Percentiles rank a stretch among this genome's conserved stretches.
Conservation (phyloP, 2,329 filamentous ascomycete genomes). For the Curvularia hawaiiensis region DNA sequence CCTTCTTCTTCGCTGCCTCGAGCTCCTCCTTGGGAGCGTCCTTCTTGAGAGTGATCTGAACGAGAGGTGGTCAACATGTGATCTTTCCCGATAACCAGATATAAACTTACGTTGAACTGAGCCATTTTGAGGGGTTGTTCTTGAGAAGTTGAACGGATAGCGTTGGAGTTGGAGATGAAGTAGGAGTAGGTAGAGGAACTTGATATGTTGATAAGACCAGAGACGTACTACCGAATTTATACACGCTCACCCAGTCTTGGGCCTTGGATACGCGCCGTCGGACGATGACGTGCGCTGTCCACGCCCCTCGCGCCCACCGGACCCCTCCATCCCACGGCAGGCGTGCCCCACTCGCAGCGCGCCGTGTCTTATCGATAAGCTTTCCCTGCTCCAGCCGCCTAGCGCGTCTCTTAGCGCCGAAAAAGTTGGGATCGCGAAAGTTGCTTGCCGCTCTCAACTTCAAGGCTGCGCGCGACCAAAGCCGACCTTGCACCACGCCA, state of each 20-base stretch:
- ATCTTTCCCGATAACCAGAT: not conserved
- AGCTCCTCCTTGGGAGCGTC: conserved; percentile 70
- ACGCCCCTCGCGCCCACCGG: conserved; percentile 9
- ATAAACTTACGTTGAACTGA: conserved; percentile 23
- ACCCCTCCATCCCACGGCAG: conserved; percentile 7
- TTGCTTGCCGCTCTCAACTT: conserved; percentile 11
- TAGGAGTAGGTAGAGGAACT: conserved; percentile 9
- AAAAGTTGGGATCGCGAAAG: conserved; percentile 27
- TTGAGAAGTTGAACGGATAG: not conserved
- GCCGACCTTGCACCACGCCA: conserved; percentile 2
- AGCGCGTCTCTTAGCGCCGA: conserved; percentile 39
- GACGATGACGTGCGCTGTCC: conserved; percentile 30
- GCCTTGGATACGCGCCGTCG: conserved; percentile 33
- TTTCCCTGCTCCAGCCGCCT: conserved; percentile 32
- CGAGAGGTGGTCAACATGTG: not conserved
- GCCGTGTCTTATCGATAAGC: conserved; percentile 42
- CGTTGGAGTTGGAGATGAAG: not conserved
- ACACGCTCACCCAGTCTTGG: conserved; percentile 20
- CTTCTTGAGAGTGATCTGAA: conserved; percentile 79
- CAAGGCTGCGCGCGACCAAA: conserved; percentile 13
- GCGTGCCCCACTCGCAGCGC: not conserved
- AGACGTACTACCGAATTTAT: conserved; percentile 32
- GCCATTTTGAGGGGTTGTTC: conserved; percentile 17
- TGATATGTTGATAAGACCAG: conserved; percentile 18
- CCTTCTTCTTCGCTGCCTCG: conserved; percentile 77